Evolutionary conservation across 2,329 filamentous ascomycete species (phyloP), one percentile per base, ranked within the genome.

Genomic region (Alternaria postmessia): DNA sequence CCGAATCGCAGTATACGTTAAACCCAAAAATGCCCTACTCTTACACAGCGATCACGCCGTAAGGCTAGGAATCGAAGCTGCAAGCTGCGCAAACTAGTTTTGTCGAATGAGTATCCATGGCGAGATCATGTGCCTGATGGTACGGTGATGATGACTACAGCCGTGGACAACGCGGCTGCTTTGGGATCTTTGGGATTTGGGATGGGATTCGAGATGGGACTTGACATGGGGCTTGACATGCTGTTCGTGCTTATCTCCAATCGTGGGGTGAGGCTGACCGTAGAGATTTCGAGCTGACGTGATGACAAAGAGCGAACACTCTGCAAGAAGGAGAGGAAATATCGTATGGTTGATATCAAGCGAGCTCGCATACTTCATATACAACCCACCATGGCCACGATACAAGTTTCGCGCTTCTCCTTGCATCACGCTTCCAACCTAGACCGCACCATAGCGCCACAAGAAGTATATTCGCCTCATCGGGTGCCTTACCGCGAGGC

Each of bases 161-260:
- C 66, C 16, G 59, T 67, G 2, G 65, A 69, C 12, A 67, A 28
- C 5, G 66, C 66, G n/a, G 66, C 65, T 5, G 65, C 61, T 58
- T 67, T 67, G 8, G 62, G 63, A 36, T 63, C 59, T 57, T 67
- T 66, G 11, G 62, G 63, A 36, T 60, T 30, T 30, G 28, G 11
- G 11, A 30, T 30, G 9, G 28, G 28, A 11, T 5, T 61, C 16
- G 63, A 60, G 51, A 64, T 64, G 12, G 20, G 20, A 22, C 63
- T 30, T 12, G 28, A 30, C 0, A 30, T 30, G 3, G 28, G 28
- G 11, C 8, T 61, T 20, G 63, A 60, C 59, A 64, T 67, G 16
- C 39, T 58, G n/a, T 2, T 30, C 22, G 14, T 11, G 7, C 24
- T 14, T 32, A n/a, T n/a, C 5, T n/a, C 24, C 18, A 20, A 36